These are phyloP conservation scores for Hypericum androsaemum DNA, from an alignment of 345 rosid genomes.

Conservation along the genomic window DNA sequence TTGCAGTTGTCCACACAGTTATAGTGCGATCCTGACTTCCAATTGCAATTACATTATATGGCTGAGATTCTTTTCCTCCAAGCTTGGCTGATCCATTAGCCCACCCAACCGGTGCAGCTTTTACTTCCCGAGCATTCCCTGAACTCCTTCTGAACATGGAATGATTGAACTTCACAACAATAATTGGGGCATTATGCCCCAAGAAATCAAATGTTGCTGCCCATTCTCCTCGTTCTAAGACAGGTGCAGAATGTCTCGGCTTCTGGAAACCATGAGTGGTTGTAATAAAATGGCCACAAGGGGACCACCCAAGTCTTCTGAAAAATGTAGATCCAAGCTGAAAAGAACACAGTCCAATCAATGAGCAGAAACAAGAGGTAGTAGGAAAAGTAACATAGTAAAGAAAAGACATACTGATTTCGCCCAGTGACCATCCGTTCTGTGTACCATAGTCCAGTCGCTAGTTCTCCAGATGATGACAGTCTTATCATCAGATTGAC, in stretches of 20 bases:
- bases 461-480: conserved; percentile 98
- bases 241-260: conserved; percentile 99
- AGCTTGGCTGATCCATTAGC: conserved; percentile 72
- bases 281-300: conserved; percentile 96
- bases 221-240: conserved; percentile 99
- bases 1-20: conserved; percentile 99
- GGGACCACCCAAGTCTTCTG: conserved; percentile 99
- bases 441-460: conserved; percentile 95
- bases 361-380: conserved; percentile 3
- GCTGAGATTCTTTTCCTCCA: conserved; percentile 74
- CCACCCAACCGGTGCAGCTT: conserved; percentile 59
- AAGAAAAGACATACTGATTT: conserved; percentile 63
- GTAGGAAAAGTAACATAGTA: neutral
- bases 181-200: conserved; percentile 95
- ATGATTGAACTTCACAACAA: conserved; percentile 90
- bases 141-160: conserved; percentile 74
- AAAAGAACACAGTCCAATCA: conserved; percentile 20
- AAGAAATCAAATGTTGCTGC: conserved; percentile 92
- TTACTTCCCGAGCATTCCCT: conserved; percentile 43
- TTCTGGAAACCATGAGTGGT: conserved; percentile 98
- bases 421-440: conserved; percentile 94
- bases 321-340: conserved; percentile 98
- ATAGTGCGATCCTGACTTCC: conserved; percentile 99
- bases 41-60: conserved; percentile 91
- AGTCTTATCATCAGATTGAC: conserved; percentile 98